Conservation (phyloP, 179 eudicot species). For the Amaranthus tricolor region DNA sequence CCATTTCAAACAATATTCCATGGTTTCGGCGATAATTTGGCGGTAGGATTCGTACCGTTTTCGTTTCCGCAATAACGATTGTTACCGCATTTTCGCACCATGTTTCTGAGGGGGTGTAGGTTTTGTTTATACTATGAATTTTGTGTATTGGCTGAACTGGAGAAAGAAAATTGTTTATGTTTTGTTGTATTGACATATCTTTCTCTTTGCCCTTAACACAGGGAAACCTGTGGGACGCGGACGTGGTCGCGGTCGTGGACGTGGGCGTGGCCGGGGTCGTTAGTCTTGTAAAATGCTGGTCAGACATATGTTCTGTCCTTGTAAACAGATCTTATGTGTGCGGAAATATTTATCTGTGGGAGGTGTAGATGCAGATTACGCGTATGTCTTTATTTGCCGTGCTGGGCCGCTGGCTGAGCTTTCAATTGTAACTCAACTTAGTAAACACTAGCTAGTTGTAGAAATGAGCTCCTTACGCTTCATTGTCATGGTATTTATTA, state of each 20-base stretch:
- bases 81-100: no score
- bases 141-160: not conserved
- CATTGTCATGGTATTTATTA: conserved; percentile 10
- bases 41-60: no score
- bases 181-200: not conserved
- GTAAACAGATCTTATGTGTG: conserved; percentile 21
- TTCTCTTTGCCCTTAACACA: conserved; percentile 16
- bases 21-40: no score
- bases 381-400: not conserved
- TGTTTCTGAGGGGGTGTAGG: no score
- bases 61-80: no score
- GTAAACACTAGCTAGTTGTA: conserved; percentile 5
- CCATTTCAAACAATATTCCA: no score
- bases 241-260: conserved; percentile 76
- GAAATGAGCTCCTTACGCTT: not conserved
- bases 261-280: conserved; percentile 88
- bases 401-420: no score
- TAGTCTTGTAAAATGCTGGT: conserved; percentile 22
- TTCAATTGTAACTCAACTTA: not conserved
- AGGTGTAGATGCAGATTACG: conserved; percentile 8
- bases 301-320: conserved; percentile 3
- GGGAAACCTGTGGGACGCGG: conserved; percentile 77
- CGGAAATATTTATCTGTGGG: conserved; percentile 7
- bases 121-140: not conserved
- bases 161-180: not conserved